phyloP scores from a whole-genome alignment of 2,329 filamentous ascomycete genomes.

The Endocalyx cinctus region DNA sequence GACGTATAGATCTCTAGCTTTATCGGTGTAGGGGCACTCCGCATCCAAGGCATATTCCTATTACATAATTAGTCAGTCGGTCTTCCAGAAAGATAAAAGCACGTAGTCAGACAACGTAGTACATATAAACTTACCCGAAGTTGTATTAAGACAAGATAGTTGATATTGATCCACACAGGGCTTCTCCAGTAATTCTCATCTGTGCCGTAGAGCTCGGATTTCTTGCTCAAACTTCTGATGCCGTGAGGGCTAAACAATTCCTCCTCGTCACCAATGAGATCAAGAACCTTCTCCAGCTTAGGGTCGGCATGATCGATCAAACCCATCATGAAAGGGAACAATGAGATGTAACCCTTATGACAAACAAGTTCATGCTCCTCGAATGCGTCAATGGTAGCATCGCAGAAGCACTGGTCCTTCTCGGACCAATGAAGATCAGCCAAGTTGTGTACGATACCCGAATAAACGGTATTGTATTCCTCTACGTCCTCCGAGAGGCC shows the following conservation, averaged over 20 bases:
- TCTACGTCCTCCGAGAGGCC: constrained; percentile 70
- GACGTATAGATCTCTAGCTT: constrained; percentile 70
- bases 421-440: constrained; percentile 92
- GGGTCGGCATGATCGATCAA: constrained; percentile 70
- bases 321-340: constrained; percentile 88
- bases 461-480: constrained; percentile 66
- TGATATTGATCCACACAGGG: constrained; percentile 94
- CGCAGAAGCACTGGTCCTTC: constrained; percentile 78
- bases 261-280: constrained; percentile 73
- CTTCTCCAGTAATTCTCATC: constrained; percentile 97
- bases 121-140: constrained; percentile 59
- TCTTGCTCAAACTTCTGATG: constrained; percentile 83
- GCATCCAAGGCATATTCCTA: constrained; percentile 62
- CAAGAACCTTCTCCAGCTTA: constrained; percentile 68
- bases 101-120: not conserved
- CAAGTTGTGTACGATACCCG: constrained; percentile 78
- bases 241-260: constrained; percentile 89
- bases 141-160: constrained; percentile 78
- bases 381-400: constrained; percentile 91
- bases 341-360: constrained; percentile 92
- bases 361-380: constrained; percentile 88
- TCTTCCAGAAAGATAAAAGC: too few species aligned
- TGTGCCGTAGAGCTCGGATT: constrained; percentile 78
- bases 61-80: constrained; percentile 6
- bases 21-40: constrained; percentile 62